Base-by-base conservation (phyloP, 495 filamentous ascomycete genomes). In the Penicillium malachiteum region DNA sequence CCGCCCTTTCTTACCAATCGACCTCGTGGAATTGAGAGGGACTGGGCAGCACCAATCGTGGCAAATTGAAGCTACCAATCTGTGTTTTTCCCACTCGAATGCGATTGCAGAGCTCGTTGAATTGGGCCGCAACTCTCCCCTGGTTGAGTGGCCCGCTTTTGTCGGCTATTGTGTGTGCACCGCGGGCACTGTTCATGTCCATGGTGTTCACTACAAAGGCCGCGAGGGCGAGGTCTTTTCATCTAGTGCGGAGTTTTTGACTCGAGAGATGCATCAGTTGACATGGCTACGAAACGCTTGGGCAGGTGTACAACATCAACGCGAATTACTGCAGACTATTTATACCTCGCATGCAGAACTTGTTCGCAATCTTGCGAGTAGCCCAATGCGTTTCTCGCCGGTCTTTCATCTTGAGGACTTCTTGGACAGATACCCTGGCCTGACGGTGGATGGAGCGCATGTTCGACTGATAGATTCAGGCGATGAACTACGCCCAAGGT, bases 341-440 rank as follows among this genome's bases (percentile, higher is more conserved):
- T 90, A 88, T 58, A 78, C 78, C 12, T 87, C 83, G 31, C 90
- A 95, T 58, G 76, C 83, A 1, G 87, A 90, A 61, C 75, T 93
- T 7, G 84, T 92, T 16, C 86, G 88, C 53, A 84, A 84, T 13
- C 72, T 91, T 1, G 81, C 84, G 6, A 84, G 77, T 39, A 84
- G 80, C 49, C 77, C 83, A 11, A 79, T 84, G 70, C 83, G 87
- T 4, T 91, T 89, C 55, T 86, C 85, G 5, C 85, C 89, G 0
- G 87, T 87, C 13, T 93, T 92, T 60, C 87, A 91, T 52, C 79
- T 92, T 4, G 90, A 95, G 57, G 89, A 92, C 59, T 95, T 95
- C 67, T 87, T 92, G 62, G 89, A 92, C 62, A 81, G 90, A 17
- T 95, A 95, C 62, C 76, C 78, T 0, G 80, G 77, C 9, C 59